These are phyloP conservation scores for Stramenopiles sp. DNA, from an alignment of 352 stramenopile species.

Conservation along the genomic window DNA sequence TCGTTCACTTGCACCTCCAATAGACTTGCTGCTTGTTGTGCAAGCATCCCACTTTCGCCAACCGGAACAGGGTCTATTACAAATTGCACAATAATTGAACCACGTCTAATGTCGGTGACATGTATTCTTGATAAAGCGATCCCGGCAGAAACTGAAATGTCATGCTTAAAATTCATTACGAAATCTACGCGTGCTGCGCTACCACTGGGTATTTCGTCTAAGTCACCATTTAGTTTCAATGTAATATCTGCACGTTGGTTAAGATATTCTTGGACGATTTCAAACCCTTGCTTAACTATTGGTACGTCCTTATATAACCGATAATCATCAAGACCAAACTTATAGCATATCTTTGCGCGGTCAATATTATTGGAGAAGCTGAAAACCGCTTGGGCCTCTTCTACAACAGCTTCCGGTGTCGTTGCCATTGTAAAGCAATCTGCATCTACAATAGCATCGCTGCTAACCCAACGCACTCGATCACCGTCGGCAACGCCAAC, in stretches of 20 bases:
- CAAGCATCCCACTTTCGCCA: constrained; percentile 29
- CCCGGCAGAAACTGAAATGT: constrained; percentile 28
- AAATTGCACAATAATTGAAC: constrained; percentile 45
- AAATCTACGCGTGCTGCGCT: constrained; percentile 35
- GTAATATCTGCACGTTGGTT: constrained; percentile 33
- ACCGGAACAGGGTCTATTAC: constrained; percentile 34
- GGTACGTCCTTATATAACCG: too few species aligned
- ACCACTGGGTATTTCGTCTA: constrained; percentile 32
- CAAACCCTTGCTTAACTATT: too few species aligned
- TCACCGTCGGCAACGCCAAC: neutral
- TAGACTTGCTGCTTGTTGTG: constrained; percentile 31
- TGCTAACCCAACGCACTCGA: too few species aligned
- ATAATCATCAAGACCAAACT: too few species aligned
- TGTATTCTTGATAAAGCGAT: constrained; percentile 35
- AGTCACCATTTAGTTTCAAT: constrained; percentile 40
- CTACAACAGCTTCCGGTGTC: too few species aligned
- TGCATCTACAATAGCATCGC: too few species aligned
- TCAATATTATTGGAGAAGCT: too few species aligned
- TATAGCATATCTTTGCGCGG: too few species aligned
- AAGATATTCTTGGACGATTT: too few species aligned
- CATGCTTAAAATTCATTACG: constrained; percentile 29
- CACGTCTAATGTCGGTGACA: constrained; percentile 32
- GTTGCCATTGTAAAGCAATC: too few species aligned
- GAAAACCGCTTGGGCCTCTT: too few species aligned
- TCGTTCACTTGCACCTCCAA: constrained; percentile 32